Percentiles rank a stretch among this genome's conserved stretches.
Conservation (phyloP, 1,139 yeast species). For the Saccharomycopsis crataegensis region DNA sequence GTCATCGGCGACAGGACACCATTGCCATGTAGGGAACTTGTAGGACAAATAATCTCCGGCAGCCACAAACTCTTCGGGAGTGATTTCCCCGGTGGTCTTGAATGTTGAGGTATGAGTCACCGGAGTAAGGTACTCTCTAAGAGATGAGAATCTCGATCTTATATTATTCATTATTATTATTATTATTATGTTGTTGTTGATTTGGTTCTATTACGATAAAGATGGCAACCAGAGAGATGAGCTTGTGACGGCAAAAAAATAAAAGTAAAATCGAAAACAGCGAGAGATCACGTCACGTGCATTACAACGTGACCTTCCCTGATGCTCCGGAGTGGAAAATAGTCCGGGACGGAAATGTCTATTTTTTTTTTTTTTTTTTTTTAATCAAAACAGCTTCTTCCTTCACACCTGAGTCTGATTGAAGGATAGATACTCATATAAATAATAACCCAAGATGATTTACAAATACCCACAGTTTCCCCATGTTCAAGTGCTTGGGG, state of each 20-base stretch:
- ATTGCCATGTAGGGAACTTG: constrained; percentile 95
- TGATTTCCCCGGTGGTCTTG: constrained; percentile 77
- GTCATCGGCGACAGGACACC: constrained; percentile 66
- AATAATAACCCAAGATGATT: not conserved
- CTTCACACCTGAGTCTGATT: too few species aligned
- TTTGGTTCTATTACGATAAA: too few species aligned
- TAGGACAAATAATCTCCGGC: constrained; percentile 91
- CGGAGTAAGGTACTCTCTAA: constrained; percentile 91
- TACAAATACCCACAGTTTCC: constrained; percentile 13
- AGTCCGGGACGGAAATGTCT: too few species aligned
- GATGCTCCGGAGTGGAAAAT: too few species aligned
- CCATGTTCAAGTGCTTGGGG: constrained; percentile 1
- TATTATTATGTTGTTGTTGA: not conserved
- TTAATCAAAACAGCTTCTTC: too few species aligned
- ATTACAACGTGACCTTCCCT: too few species aligned
- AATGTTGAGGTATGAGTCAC: constrained; percentile 78
- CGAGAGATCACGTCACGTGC: too few species aligned
- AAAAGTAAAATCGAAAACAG: too few species aligned
- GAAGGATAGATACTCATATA: too few species aligned
- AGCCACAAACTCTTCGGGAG: constrained; percentile 85
- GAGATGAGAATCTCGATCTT: constrained; percentile 74
- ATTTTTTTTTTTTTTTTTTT: too few species aligned
- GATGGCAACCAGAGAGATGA: too few species aligned
- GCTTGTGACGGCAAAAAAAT: too few species aligned
- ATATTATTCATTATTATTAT: constrained; percentile 30